Evolutionary conservation across 805 yeast species (phyloP), one percentile per base, ranked within the genome.

Genomic region (Candida xiaguanensis): DNA sequence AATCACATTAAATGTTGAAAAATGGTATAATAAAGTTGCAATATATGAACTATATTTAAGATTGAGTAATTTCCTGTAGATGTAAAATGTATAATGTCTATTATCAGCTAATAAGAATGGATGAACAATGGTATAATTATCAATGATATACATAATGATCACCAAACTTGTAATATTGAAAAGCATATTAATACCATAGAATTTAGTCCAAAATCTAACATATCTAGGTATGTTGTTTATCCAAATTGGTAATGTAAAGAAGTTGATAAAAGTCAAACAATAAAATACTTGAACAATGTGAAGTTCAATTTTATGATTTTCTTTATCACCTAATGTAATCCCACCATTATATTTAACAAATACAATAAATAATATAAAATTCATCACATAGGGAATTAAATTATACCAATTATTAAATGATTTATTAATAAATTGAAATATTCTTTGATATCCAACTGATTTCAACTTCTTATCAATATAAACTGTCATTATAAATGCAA

Each of bases 31-130:
- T 3, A 95, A 89, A 1, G 82, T 68, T 5, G 77, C 49, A 41
- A 72, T 65, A 38, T 75, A 66, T 14, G 77, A 67, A 40, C 73
- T 70, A 41, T 70, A 58, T 24, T 60, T 65, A 16, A 68, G 63
- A 48, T 75, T 62, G 32, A 91, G 74, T 19, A 93, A 51, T 42
- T 74, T 75, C 41, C 80, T 77, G 77, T 85, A 86, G 26, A 93
- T 62, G 60, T 93, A 93, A 58, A 93, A 93, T 0, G 95, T 80
- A 57, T 80, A 88, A 60, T 93, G 99, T 51, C 99, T 77, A 63
- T 93, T 93, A 59, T 93, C 99, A 0, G 98, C 95, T 31, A 91
- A 69, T 28, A 93, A 59, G 58, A 91, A 93, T 6, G 97, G 97
- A 58, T 93, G 99, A 2, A 80, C 81, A 2, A 82, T 66, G 0